Base-by-base conservation (phyloP, 2,329 filamentous ascomycete species). In the Botryotinia narcissicola region DNA sequence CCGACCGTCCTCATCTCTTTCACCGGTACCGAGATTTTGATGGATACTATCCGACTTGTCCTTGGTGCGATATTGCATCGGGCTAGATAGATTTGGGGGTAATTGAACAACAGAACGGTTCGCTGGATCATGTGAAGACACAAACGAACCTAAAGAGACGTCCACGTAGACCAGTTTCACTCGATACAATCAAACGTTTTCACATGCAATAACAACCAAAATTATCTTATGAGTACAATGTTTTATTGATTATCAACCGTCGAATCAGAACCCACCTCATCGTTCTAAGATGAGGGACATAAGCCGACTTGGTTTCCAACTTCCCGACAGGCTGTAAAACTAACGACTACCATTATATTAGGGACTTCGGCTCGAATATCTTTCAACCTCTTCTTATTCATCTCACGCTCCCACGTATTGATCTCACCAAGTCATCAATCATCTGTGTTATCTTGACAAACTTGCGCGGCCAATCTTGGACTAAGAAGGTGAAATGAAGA, bases 221-320 rank as follows among this genome's bases (percentile, higher is more conserved):
- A 6, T 14, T 51, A 0, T n/a, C 48, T 54, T n/a, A 16, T 14
- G 48, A 54, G 2, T 54, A n/a, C 25, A 54, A n/a, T 54, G 25
- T 51, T 5, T 1, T 14, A n/a, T 51, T 14, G 4, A 14, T 6
- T n/a, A 0, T 51, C 25, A 51, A 51, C 25, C 12, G 4, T n/a
- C 7, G 25, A n/a, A n/a, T n/a, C n/a, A n/a, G 1, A n/a, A n/a
- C 48, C 5, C 0, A 14, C 1, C 48, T 16, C 12, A 14, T n/a
- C 2, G 0, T 16, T n/a, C 5, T 2, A 0, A 1, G 48, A 1
- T 7, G 25, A 16, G 25, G 12, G 12, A 54, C 25, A n/a, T n/a
- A n/a, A 54, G 46, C 46, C 46, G 46, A 25, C 20, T 48, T 48
- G 46, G 0, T 48, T 48, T 48, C 20, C 46, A 48, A 48, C 46